phyloP scores from a whole-genome alignment of 768 basidiomycete genomes.

The Boletus insuetus region DNA sequence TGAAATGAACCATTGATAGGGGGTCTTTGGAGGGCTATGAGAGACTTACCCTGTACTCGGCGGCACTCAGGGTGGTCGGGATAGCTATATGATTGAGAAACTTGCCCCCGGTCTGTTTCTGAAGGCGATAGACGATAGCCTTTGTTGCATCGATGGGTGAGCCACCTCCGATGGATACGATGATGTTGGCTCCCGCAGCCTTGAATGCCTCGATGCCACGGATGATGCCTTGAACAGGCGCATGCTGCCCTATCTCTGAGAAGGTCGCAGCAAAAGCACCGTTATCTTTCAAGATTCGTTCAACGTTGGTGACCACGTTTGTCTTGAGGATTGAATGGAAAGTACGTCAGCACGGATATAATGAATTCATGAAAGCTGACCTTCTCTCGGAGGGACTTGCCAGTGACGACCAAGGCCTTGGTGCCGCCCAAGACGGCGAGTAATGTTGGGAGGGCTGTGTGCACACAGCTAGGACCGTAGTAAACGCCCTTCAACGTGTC shows the following conservation, averaged over 20 bases:
- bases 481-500: constrained; percentile 65
- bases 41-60: constrained; percentile 61
- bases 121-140: constrained; percentile 61
- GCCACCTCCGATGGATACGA: constrained; percentile 76
- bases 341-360: constrained; percentile 8
- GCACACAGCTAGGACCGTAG: constrained; percentile 69
- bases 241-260: constrained; percentile 69
- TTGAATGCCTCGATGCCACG: constrained; percentile 55
- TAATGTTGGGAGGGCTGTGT: constrained; percentile 62
- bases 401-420: constrained; percentile 71
- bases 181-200: constrained; percentile 58
- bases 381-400: constrained; percentile 65
- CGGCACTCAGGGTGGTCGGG: constrained; percentile 79
- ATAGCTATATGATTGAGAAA: constrained; percentile 70
- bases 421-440: constrained; percentile 51
- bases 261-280: constrained; percentile 68
- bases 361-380: constrained; percentile 23
- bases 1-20: constrained; percentile 1
- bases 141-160: constrained; percentile 80
- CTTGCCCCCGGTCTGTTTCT: constrained; percentile 51
- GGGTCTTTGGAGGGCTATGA: neutral
- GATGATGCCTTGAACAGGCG: constrained; percentile 64
- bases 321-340: constrained; percentile 18
- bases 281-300: constrained; percentile 49
- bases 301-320: constrained; percentile 22